phyloP scores from a whole-genome alignment of 495 filamentous ascomycete genomes.

The Apodospora peruviana region DNA sequence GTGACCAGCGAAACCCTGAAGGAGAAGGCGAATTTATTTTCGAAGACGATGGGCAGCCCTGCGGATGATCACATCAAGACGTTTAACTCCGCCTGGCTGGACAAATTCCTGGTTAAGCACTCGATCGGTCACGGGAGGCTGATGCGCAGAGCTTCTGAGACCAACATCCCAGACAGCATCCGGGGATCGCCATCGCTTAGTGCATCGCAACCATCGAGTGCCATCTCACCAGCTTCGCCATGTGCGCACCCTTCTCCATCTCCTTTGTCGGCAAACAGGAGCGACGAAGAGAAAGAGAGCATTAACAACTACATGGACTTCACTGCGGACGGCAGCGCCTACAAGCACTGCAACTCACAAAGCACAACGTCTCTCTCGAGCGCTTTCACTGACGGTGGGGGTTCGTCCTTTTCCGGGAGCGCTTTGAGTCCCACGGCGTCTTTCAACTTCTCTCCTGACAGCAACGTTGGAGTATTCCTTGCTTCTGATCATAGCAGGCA shows the following conservation, averaged over 20 bases:
- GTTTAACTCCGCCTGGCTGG: slow-evolving; percentile 75
- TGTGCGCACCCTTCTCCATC: slow-evolving; percentile 57
- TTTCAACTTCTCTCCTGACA: slow-evolving; percentile 71
- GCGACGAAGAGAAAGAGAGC: slow-evolving; percentile 54
- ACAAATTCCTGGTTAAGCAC: slow-evolving; percentile 96
- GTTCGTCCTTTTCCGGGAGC: slow-evolving; percentile 64
- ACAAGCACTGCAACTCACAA: slow-evolving; percentile 51
- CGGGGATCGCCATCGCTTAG: slow-evolving; percentile 49
- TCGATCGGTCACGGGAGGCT: slow-evolving; percentile 59
- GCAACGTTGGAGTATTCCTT: slow-evolving; percentile 63
- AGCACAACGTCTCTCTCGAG: slow-evolving; percentile 51
- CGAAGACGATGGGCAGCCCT: slow-evolving; percentile 64
- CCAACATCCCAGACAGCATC: slow-evolving; percentile 55
- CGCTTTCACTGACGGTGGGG: slow-evolving; percentile 55
- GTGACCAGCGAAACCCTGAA: slow-evolving; percentile 79
- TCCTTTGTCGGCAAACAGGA: slow-evolving; percentile 60
- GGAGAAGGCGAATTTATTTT: slow-evolving; percentile 85
- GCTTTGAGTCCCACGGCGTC: slow-evolving; percentile 83
- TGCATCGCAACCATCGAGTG: slow-evolving; percentile 60
- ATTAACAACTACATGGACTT: slow-evolving; percentile 47
- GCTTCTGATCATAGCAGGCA: slow-evolving; percentile 60
- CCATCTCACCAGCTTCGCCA: slow-evolving; percentile 71
- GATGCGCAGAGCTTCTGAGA: slow-evolving; percentile 65
- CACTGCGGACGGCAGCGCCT: slow-evolving; percentile 37
- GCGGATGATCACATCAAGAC: slow-evolving; percentile 69